Percentiles rank a stretch among this genome's conserved stretches.
These are phyloP conservation scores for Scleromitrula shiraiana DNA, from an alignment of 2,329 filamentous ascomycete genomes.

Conservation along the genomic window DNA sequence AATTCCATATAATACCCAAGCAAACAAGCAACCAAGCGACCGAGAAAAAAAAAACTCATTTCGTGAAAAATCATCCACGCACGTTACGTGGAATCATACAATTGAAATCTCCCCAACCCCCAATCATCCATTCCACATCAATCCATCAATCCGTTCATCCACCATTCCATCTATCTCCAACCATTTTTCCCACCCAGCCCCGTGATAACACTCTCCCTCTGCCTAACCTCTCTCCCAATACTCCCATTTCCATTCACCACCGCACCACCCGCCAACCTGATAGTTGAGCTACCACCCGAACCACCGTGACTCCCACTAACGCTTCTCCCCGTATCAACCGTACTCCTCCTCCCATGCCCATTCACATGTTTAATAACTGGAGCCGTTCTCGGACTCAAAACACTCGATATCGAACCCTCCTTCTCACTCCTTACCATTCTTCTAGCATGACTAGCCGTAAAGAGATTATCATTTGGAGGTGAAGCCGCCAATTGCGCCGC, in stretches of 20 bases:
- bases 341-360: constrained; percentile 22
- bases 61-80: too few relatives aligned
- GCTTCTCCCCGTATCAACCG: constrained; percentile 24
- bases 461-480: constrained; percentile 52
- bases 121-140: too few relatives aligned
- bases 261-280: not conserved
- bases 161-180: too few relatives aligned
- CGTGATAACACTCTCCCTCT: too few relatives aligned
- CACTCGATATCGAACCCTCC: constrained; percentile 46
- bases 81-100: too few relatives aligned
- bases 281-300: constrained; percentile 17
- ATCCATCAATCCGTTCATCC: too few relatives aligned
- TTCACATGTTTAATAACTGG: constrained; percentile 44
- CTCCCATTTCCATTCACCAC: constrained; percentile 9
- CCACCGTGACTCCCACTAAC: constrained; percentile 19
- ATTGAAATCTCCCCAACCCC: too few relatives aligned
- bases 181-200: too few relatives aligned
- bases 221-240: constrained; percentile 18
- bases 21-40: too few relatives aligned
- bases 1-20: too few relatives aligned
- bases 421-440: constrained; percentile 58
- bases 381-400: constrained; percentile 53
- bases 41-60: too few relatives aligned
- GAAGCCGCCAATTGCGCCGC: constrained; percentile 42
- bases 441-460: constrained; percentile 57